These are phyloP conservation scores for Echites panduratus DNA, from an alignment of 257 asterid species.

Conservation along the genomic window DNA sequence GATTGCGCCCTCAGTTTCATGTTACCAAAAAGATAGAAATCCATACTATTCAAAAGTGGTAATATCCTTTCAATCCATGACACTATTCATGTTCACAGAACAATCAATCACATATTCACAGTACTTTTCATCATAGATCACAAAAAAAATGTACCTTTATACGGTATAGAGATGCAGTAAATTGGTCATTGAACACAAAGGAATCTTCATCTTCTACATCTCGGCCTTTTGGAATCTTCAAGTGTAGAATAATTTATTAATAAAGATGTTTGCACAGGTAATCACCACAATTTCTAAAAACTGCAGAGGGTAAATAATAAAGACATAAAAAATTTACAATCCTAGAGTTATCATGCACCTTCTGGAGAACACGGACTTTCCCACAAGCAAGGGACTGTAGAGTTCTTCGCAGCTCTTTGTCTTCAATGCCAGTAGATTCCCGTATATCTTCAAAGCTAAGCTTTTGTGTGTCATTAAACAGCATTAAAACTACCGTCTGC, in stretches of 20 bases:
- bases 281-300: neutral
- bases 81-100: neutral
- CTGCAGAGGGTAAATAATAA: neutral
- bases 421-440: constrained; percentile 89
- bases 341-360: constrained; percentile 40
- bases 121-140: neutral
- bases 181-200: constrained; percentile 72
- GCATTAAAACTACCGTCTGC: constrained; percentile 92
- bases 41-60: neutral
- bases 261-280: neutral
- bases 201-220: constrained; percentile 58
- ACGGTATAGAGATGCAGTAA: constrained; percentile 73
- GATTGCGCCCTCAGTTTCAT: constrained; percentile 4
- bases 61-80: too few species aligned
- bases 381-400: constrained; percentile 98
- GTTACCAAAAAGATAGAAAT: neutral
- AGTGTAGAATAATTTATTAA: constrained; percentile 2
- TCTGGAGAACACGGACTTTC: constrained; percentile 87
- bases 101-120: neutral
- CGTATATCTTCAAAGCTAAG: constrained; percentile 89
- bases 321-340: neutral
- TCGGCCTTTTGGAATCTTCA: constrained; percentile 42
- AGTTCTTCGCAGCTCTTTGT: constrained; percentile 85
- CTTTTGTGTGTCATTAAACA: constrained; percentile 78
- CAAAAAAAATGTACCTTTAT: constrained; percentile 46